A percentile compares a stretch with the other conserved stretches of the same genome.
Evolutionary conservation across 140 eudicot species (phyloP).

Genomic region (Stevia rebaudiana): DNA sequence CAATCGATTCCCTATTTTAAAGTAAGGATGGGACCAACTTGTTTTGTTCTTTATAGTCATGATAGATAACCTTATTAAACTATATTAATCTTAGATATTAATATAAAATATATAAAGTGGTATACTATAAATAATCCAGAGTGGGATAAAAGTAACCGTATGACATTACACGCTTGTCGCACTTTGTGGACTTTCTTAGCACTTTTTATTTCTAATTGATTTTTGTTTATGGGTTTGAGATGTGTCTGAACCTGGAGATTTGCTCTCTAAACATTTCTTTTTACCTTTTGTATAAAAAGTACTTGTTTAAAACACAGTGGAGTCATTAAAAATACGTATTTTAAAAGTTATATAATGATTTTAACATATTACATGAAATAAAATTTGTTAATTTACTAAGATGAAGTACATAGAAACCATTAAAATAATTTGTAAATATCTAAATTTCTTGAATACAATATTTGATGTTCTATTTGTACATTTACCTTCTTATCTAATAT

Average conservation of each 20-base stretch:
- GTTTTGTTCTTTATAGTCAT: slow-evolving; percentile 32
- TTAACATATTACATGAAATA: too few species aligned
- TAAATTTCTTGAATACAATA: too few species aligned
- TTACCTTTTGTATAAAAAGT: slow-evolving; percentile 5
- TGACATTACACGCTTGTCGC: slow-evolving; percentile 65
- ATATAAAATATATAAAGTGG: background rate
- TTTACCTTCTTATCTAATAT: too few species aligned
- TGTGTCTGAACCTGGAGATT: slow-evolving; percentile 16
- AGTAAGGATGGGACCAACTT: slow-evolving; percentile 41
- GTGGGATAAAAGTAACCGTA: slow-evolving; percentile 40
- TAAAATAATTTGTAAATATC: too few species aligned
- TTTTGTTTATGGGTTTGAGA: slow-evolving; percentile 3
- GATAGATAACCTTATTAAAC: slow-evolving; percentile 27
- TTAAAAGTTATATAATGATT: too few species aligned
- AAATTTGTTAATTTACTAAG: too few species aligned
- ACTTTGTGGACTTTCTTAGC: slow-evolving; percentile 47
- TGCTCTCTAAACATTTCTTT: slow-evolving; percentile 13
- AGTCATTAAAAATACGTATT: too few species aligned
- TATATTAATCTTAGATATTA: background rate
- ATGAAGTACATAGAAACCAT: too few species aligned
- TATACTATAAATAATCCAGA: slow-evolving; percentile 10
- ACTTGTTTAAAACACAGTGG: too few species aligned
- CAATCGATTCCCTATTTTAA: slow-evolving; percentile 26
- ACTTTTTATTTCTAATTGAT: slow-evolving; percentile 20
- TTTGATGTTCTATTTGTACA: too few species aligned